These are phyloP conservation scores for Trichoderma endophyticum DNA, from an alignment of 2,329 filamentous ascomycete genomes.

Conservation along the genomic window DNA sequence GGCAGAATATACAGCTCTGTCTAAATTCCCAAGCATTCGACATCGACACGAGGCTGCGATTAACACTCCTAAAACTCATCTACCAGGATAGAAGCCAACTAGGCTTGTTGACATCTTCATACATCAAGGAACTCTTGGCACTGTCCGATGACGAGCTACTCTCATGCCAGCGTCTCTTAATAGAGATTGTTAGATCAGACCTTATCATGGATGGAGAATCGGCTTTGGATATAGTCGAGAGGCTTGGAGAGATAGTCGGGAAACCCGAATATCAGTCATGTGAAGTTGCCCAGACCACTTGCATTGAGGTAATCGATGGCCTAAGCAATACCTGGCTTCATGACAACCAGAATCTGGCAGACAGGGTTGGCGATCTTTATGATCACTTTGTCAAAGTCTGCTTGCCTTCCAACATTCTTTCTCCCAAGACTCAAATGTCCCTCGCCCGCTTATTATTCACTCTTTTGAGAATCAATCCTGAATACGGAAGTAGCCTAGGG, in stretches of 20 bases:
- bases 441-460: slow-evolving; percentile 67
- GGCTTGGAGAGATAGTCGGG: slow-evolving; percentile 50
- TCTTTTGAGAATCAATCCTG: slow-evolving; percentile 63
- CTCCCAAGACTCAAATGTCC: slow-evolving; percentile 62
- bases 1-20: slow-evolving; percentile 42
- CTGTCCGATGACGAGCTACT: slow-evolving; percentile 54
- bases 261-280: slow-evolving; percentile 65
- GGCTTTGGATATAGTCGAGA: slow-evolving; percentile 47
- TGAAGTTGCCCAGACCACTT: slow-evolving; percentile 67
- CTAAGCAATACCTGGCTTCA: slow-evolving; percentile 63
- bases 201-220: slow-evolving; percentile 47
- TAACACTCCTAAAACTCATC: slow-evolving; percentile 45
- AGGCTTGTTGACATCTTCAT: slow-evolving; percentile 48
- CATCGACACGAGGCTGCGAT: slow-evolving; percentile 43
- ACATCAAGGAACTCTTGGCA: slow-evolving; percentile 48
- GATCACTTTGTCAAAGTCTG: slow-evolving; percentile 68
- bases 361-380: slow-evolving; percentile 72
- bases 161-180: slow-evolving; percentile 47
- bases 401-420: slow-evolving; percentile 66
- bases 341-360: slow-evolving; percentile 57
- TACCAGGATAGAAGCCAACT: slow-evolving; percentile 43
- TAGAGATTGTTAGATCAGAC: slow-evolving; percentile 54
- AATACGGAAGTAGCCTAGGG: slow-evolving; percentile 60
- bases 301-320: slow-evolving; percentile 64
- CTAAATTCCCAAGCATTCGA: slow-evolving; percentile 47